phyloP scores from a whole-genome alignment of 1,139 yeast species.

The Lodderomyces elongisporus region DNA sequence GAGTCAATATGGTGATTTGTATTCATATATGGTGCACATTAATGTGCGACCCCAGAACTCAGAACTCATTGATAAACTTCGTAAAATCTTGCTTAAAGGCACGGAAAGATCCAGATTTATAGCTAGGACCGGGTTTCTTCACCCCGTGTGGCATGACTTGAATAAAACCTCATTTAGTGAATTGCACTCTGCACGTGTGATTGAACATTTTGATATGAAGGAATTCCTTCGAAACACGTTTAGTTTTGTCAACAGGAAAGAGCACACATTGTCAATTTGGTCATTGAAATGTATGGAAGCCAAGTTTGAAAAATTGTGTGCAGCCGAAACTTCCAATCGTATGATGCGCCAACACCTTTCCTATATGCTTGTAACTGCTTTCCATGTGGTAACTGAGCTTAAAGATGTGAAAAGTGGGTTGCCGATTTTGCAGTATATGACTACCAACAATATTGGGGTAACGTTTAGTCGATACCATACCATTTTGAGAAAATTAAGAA shows the following conservation, averaged over 20 bases:
- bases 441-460: slow-evolving; percentile 23
- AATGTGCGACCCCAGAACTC: slow-evolving; percentile 26
- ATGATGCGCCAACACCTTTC: not conserved
- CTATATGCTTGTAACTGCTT: slow-evolving; percentile 22
- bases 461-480: slow-evolving; percentile 21
- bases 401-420: slow-evolving; percentile 32
- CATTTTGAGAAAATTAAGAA: slow-evolving; percentile 26
- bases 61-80: slow-evolving; percentile 17
- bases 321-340: not conserved
- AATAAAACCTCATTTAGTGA: slow-evolving; percentile 14
- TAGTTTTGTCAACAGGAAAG: slow-evolving; percentile 22
- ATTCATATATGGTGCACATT: slow-evolving; percentile 29
- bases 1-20: slow-evolving; percentile 22
- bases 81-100: slow-evolving; percentile 23
- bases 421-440: slow-evolving; percentile 32
- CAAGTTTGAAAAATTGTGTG: slow-evolving; percentile 31
- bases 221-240: slow-evolving; percentile 24
- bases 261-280: slow-evolving; percentile 29
- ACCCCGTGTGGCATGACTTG: slow-evolving; percentile 37
- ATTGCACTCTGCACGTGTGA: slow-evolving; percentile 25
- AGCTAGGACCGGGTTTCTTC: slow-evolving; percentile 33
- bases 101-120: slow-evolving; percentile 29
- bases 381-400: slow-evolving; percentile 34
- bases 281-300: slow-evolving; percentile 33
- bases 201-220: slow-evolving; percentile 25